Evolutionary conservation across 805 yeast species (phyloP), one percentile per base, ranked within the genome.

Genomic region (Yamadazyma philogaea): DNA sequence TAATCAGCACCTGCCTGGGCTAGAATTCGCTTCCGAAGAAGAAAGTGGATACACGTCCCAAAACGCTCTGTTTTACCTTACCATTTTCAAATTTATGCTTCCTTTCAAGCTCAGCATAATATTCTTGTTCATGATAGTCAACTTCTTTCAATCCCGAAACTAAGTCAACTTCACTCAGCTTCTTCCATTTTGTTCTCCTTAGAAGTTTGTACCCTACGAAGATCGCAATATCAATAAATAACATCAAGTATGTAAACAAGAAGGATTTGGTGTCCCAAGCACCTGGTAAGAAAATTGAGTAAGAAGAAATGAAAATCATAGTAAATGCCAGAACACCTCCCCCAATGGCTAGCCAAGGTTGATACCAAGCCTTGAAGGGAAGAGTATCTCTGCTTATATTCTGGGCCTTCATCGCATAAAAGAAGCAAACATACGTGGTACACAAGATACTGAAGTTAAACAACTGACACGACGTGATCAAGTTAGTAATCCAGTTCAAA

Each of bases 351-450:
- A 62, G 48, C 55, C 61, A 65, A 14, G 72, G 70, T 43, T 64
- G 69, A 55, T 56, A 39, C 66, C 70, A 63, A 10, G 62, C 61
- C 26, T 49, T 50, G 45, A 61, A 63, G n/a, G 70, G 72, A 33
- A 68, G 56, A 16, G 52, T 46, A 14, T 53, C 58, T 49, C 66
- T 53, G 5, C 56, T 28, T 40, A 56, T 56, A 28, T 70, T 70
- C 48, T 72, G 76, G 3, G 63, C 72, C 46, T 59, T 68, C 57
- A 71, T 49, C 0, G 72, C 75, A 36, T 62, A 39, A 59, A 66
- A 68, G 63, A 84, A 85, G 50, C 75, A 72, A 37, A 84, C 64
- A 63, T 80, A 82, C 5, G 86, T 79, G 47, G 81, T 42, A 34
- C 67, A 63, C 44, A 63, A 49, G 16, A 63, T 46, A 24, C 56